Conservation (phyloP, 1,139 yeast genomes). For the Suhomyces atakaporum region DNA sequence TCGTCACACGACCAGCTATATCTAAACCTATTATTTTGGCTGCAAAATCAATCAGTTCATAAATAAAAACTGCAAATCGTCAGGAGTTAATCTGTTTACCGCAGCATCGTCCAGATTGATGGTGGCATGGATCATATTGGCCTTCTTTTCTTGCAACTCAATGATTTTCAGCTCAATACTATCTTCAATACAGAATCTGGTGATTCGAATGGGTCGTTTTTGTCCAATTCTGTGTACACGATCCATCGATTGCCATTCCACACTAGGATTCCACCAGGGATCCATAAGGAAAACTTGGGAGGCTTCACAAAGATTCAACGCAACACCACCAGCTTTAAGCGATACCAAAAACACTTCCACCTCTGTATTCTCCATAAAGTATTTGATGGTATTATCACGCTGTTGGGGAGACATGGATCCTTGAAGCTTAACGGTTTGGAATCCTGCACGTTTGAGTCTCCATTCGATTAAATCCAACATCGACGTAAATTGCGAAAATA, state of each 20-base stretch:
- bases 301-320: slow-evolving; percentile 92
- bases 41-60: slow-evolving; percentile 48
- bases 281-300: slow-evolving; percentile 93
- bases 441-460: slow-evolving; percentile 92
- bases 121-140: slow-evolving; percentile 96
- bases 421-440: slow-evolving; percentile 87
- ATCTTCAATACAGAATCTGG: slow-evolving; percentile 91
- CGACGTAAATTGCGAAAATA: slow-evolving; percentile 93
- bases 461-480: slow-evolving; percentile 96
- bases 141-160: slow-evolving; percentile 94
- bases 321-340: slow-evolving; percentile 98
- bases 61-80: slow-evolving; percentile 91
- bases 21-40: not conserved
- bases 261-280: slow-evolving; percentile 99
- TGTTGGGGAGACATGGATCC: slow-evolving; percentile 97
- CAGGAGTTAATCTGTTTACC: slow-evolving; percentile 82
- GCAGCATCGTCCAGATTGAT: slow-evolving; percentile 92
- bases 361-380: slow-evolving; percentile 87
- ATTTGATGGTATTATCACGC: slow-evolving; percentile 84
- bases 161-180: slow-evolving; percentile 95
- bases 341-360: slow-evolving; percentile 95
- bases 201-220: slow-evolving; percentile 89
- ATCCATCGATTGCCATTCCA: slow-evolving; percentile 98
- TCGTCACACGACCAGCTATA: no score
- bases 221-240: slow-evolving; percentile 98